These are phyloP conservation scores for Beta macrorhiza DNA, from an alignment of 179 eudicot genomes.

Conservation along the genomic window DNA sequence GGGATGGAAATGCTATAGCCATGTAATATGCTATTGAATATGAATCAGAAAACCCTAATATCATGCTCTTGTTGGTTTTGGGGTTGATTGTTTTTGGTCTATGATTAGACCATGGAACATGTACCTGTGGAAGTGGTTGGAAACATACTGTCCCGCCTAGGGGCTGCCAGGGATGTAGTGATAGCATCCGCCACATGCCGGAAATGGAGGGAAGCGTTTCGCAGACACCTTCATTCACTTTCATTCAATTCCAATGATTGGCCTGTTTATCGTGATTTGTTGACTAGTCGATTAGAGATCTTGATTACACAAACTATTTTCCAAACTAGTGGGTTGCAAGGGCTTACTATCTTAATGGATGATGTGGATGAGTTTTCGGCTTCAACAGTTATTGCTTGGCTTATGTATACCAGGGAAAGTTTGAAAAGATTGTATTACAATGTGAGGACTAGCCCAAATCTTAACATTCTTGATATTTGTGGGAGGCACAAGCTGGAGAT, in stretches of 20 bases:
- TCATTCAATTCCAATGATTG: slow-evolving; percentile 73
- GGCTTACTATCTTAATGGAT: slow-evolving; percentile 67
- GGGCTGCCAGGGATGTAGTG: slow-evolving; percentile 80
- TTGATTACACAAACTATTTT: slow-evolving; percentile 80
- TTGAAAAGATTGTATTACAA: slow-evolving; percentile 59
- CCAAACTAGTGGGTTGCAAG: slow-evolving; percentile 73
- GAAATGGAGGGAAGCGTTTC: slow-evolving; percentile 85
- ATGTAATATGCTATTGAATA: background rate
- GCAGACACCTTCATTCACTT: slow-evolving; percentile 68
- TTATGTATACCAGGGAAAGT: slow-evolving; percentile 76
- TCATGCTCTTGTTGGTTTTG: slow-evolving; percentile 18
- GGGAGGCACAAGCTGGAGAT: slow-evolving; percentile 72
- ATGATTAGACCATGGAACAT: slow-evolving; percentile 46
- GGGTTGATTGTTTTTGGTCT: slow-evolving; percentile 13
- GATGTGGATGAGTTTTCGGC: slow-evolving; percentile 86
- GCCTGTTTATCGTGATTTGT: slow-evolving; percentile 57
- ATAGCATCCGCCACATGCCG: slow-evolving; percentile 75
- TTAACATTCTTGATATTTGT: slow-evolving; percentile 80
- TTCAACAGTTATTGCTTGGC: slow-evolving; percentile 86
- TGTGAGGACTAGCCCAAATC: slow-evolving; percentile 63
- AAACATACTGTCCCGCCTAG: slow-evolving; percentile 70
- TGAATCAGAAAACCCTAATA: slow-evolving; percentile 13
- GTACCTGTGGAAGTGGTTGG: slow-evolving; percentile 92
- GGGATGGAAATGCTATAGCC: background rate
- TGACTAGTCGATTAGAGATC: slow-evolving; percentile 62